Percentiles rank a stretch among this genome's conserved stretches.
Conservation (phyloP, 2,329 filamentous ascomycete genomes). For the Diaporthe citriasiana region DNA sequence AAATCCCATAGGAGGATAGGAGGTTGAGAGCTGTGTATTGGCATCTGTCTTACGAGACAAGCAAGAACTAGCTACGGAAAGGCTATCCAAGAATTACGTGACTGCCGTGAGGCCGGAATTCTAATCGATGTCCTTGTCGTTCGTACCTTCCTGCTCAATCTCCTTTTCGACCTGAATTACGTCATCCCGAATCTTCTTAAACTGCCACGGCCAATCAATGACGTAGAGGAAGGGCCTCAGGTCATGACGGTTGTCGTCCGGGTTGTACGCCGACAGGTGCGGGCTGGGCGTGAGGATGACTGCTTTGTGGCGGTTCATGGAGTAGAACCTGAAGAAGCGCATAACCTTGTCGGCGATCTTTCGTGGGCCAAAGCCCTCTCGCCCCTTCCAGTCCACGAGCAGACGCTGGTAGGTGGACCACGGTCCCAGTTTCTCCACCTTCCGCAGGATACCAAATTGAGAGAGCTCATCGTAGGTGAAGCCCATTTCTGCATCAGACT, state of each 20-base stretch:
- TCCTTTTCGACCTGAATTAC: conserved; percentile 52
- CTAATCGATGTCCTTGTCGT: not conserved
- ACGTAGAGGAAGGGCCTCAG: conserved; percentile 59
- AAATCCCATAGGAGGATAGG: too few relatives aligned
- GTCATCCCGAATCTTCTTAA: conserved; percentile 57
- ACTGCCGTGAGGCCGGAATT: too few relatives aligned
- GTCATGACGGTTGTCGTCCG: conserved; percentile 58
- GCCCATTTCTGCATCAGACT: conserved; percentile 58
- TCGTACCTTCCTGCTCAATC: not conserved
- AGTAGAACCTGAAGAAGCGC: conserved; percentile 64
- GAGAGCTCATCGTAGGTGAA: conserved; percentile 59
- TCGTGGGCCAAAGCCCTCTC: conserved; percentile 49
- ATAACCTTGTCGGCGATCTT: conserved; percentile 60
- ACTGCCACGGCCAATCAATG: conserved; percentile 57
- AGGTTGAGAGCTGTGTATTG: too few relatives aligned
- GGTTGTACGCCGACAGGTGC: conserved; percentile 58
- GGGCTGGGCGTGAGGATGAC: conserved; percentile 71
- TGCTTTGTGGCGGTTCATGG: conserved; percentile 76
- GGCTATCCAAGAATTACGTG: too few relatives aligned
- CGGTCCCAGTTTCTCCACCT: conserved; percentile 58
- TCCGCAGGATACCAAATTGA: conserved; percentile 56
- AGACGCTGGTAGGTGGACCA: conserved; percentile 57
- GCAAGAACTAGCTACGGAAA: too few relatives aligned
- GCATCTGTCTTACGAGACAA: too few relatives aligned
- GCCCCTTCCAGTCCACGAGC: conserved; percentile 55